Conservation (phyloP, 1,284 basidiomycete species). For the Schizophyllum amplum region DNA sequence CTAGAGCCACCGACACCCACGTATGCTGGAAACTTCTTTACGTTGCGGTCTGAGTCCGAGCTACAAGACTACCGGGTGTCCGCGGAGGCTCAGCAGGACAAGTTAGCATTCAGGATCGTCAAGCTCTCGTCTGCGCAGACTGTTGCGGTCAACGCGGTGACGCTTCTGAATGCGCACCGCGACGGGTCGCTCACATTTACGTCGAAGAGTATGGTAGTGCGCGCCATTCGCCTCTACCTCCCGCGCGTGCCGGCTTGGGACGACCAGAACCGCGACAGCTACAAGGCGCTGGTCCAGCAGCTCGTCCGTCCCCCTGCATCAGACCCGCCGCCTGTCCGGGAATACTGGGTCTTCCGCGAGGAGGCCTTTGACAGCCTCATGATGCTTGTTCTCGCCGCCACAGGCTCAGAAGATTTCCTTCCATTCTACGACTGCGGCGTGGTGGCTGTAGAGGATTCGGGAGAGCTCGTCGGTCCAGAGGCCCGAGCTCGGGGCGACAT, state of each 20-base stretch:
- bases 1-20: constrained; percentile 2
- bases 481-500: neutral
- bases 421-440: neutral
- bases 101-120: constrained; percentile 16
- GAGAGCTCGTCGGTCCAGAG: neutral
- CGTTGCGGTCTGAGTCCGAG: neutral
- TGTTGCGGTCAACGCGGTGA: constrained; percentile 15
- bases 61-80: neutral
- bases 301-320: neutral
- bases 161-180: constrained; percentile 13
- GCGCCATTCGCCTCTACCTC: constrained; percentile 1
- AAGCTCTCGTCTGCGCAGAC: constrained; percentile 18
- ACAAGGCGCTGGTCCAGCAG: neutral
- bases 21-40: neutral
- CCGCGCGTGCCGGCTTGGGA: neutral
- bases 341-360: neutral
- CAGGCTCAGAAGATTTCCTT: neutral
- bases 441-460: neutral
- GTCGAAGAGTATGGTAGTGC: constrained; percentile 15
- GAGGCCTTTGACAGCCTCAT: too few species aligned
- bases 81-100: constrained; percentile 12
- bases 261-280: neutral
- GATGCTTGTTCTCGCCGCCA: neutral
- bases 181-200: constrained; percentile 17
- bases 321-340: too few species aligned